Base-by-base conservation (phyloP, 164 flowering plant genomes). In the Vitis riparia region DNA sequence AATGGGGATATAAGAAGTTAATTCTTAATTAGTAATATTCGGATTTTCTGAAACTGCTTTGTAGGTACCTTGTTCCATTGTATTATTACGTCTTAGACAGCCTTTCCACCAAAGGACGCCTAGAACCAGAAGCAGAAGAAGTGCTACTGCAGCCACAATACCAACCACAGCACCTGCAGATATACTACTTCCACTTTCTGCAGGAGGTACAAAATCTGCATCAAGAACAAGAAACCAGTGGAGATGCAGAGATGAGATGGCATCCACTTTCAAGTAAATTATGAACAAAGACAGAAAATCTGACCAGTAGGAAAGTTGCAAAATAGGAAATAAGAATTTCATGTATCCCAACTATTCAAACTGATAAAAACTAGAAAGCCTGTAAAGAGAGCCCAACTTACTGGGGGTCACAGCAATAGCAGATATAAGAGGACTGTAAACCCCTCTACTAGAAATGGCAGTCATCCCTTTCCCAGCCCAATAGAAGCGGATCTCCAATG, bases 371-470 rank as follows among this genome's bases (percentile, higher is more conserved):
- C 1, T 11, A 55, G 23, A 13, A 32, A 58, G 13, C 19, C 29
- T 8, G 15, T 9, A 55, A 11, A 8, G n/a, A 14, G 55, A 52
- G 15, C 14, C 3, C 44, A 44, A 53, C 73, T 57, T 73, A 84
- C 86, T 68, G 49, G 85, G 79, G 48, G 29, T 59, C 63, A 83
- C 85, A 9, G 86, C 72, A 69, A 86, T 84, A 51, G 87, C 89
- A 13, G 87, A 86, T 67, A 86, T 76, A 9, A 84, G 85, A 58
- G 86, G 84, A 37, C 89, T 87, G 72, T 81, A 86, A 3, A 70
- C 80, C 17, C 87, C 87, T 63, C 76, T 74, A 6, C 5, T 13
- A 49, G 89, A 86, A 48, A 84, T 71, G 11, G 55, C 58, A 23
- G 64, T 63, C 44, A 0, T 32, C 44, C 44, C 44, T 32, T 32